A percentile compares a stretch with the other conserved stretches of the same genome.
Evolutionary conservation across 257 asterid genomes (phyloP).

Genomic region (Prunella vulgaris): DNA sequence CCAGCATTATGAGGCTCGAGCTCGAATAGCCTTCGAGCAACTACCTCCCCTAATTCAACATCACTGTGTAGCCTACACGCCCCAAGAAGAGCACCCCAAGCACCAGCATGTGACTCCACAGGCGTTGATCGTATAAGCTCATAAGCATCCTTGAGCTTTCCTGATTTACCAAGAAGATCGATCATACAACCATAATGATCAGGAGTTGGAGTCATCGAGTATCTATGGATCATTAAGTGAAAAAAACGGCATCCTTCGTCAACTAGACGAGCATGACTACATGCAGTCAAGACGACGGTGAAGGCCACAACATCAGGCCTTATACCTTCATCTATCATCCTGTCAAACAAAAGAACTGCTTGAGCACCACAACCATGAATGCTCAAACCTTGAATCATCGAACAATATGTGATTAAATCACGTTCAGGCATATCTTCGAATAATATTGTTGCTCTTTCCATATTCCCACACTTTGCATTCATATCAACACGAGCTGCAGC

Average conservation of each 20-base stretch:
- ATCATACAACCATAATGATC: slow-evolving; percentile 77
- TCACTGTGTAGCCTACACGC: slow-evolving; percentile 59
- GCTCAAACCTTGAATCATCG: slow-evolving; percentile 72
- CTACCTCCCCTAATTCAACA: slow-evolving; percentile 52
- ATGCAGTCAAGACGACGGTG: slow-evolving; percentile 56
- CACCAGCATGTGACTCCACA: slow-evolving; percentile 58
- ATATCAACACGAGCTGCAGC: too few relatives aligned
- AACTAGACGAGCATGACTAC: slow-evolving; percentile 54
- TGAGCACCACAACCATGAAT: slow-evolving; percentile 46
- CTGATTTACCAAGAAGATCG: slow-evolving; percentile 70
- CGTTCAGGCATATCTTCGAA: slow-evolving; percentile 54
- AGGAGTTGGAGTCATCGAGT: slow-evolving; percentile 45
- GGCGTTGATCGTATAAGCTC: slow-evolving; percentile 56
- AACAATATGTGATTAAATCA: slow-evolving; percentile 54
- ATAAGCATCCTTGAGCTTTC: slow-evolving; percentile 63
- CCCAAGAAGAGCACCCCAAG: slow-evolving; percentile 86
- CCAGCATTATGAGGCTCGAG: too few relatives aligned
- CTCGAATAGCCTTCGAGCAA: too few relatives aligned
- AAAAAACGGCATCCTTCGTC: slow-evolving; percentile 57
- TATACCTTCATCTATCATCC: slow-evolving; percentile 61
- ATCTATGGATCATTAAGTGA: slow-evolving; percentile 38
- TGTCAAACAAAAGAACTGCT: slow-evolving; percentile 50
- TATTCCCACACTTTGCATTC: too few relatives aligned
- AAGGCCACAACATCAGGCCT: slow-evolving; percentile 64
- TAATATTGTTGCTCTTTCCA: too few relatives aligned